Conservation (phyloP, 768 basidiomycete genomes). For the Leccinellum luteum region DNA sequence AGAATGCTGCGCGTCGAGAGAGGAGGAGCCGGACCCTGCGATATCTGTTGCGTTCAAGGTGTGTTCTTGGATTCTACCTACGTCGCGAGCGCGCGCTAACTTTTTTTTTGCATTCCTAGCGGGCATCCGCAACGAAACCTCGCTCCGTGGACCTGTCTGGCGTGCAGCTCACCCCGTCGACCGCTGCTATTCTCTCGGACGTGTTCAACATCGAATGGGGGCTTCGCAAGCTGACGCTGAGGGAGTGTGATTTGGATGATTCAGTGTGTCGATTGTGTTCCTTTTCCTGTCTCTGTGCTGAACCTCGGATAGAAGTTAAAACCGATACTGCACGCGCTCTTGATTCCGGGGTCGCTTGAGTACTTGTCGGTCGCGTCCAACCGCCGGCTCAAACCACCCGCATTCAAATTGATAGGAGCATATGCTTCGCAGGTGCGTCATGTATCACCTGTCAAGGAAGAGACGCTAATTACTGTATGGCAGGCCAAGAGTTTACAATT, state of each 20-base stretch:
- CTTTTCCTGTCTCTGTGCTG: background rate
- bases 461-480: background rate
- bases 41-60: slow-evolving; percentile 76
- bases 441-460: background rate
- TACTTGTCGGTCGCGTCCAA: slow-evolving; percentile 88
- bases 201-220: slow-evolving; percentile 62
- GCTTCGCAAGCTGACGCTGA: slow-evolving; percentile 35
- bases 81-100: slow-evolving; percentile 19
- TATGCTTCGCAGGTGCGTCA: slow-evolving; percentile 66
- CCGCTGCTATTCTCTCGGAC: slow-evolving; percentile 81
- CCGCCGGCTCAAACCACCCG: slow-evolving; percentile 60
- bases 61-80: background rate
- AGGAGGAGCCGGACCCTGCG: slow-evolving; percentile 59
- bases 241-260: slow-evolving; percentile 39
- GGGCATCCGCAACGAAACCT: background rate
- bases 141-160: background rate
- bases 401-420: slow-evolving; percentile 77
- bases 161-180: background rate
- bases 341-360: slow-evolving; percentile 32
- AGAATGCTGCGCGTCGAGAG: slow-evolving; percentile 77
- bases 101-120: background rate
- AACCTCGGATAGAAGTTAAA: background rate
- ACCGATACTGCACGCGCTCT: background rate
- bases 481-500: slow-evolving; percentile 79
- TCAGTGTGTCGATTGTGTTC: background rate